Evolutionary conservation across 345 rosid genomes (phyloP).

Genomic region (Eutrema yunnanense): DNA sequence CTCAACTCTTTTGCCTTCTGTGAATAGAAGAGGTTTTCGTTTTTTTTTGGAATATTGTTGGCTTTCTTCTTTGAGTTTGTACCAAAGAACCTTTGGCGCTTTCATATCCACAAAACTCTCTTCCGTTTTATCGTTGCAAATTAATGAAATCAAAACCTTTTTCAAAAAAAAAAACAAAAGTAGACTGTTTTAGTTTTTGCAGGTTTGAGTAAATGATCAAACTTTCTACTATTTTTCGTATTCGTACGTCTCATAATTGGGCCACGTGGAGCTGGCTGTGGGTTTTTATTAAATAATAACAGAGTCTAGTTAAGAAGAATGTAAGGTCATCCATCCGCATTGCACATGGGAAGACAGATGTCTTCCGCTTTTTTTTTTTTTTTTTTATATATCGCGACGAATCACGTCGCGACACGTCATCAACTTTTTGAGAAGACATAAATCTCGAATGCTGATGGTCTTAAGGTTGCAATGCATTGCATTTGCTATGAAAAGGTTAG

Average conservation of each 20-base stretch:
- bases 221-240: not conserved
- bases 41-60: not conserved
- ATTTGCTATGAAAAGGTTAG: too few relatives aligned
- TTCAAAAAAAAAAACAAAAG: not conserved
- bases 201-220: not conserved
- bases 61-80: slow-evolving; percentile 20
- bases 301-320: not conserved
- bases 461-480: too few relatives aligned
- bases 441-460: too few relatives aligned
- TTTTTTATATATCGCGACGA: too few relatives aligned
- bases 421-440: too few relatives aligned
- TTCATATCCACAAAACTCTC: slow-evolving; percentile 18
- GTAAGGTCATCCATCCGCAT: not conserved
- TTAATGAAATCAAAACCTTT: slow-evolving; percentile 5
- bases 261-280: not conserved
- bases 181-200: not conserved
- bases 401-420: too few relatives aligned
- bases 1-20: slow-evolving; percentile 5
- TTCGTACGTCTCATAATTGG: not conserved
- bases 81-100: slow-evolving; percentile 13
- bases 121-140: slow-evolving; percentile 3
- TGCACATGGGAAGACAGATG: too few relatives aligned
- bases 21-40: slow-evolving; percentile 30
- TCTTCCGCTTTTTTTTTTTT: too few relatives aligned
- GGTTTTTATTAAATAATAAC: not conserved